A percentile compares a stretch with the other conserved stretches of the same genome.
phyloP scores from a whole-genome alignment of 257 asterid species.

The Penstemon newberryi region DNA sequence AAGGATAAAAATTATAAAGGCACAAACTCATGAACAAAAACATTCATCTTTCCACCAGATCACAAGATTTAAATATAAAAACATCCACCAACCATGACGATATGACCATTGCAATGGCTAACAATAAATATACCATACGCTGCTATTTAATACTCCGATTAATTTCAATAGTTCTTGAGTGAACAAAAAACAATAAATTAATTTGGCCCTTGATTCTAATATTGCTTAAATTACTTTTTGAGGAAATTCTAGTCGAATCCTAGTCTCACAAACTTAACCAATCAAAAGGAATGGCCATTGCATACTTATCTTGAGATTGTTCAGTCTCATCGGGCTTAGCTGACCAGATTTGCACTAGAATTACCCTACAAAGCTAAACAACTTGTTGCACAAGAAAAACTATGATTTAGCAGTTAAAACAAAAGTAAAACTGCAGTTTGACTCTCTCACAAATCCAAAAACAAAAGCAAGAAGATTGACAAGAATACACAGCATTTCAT shows the following conservation, averaged over 20 bases:
- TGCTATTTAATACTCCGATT: background rate
- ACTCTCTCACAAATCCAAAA: background rate
- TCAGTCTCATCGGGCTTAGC: no score
- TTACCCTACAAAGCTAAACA: conserved; percentile 14
- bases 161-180: no score
- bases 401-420: conserved; percentile 5
- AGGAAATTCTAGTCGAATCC: no score
- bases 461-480: background rate
- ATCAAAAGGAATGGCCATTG: no score
- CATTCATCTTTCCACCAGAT: conserved; percentile 17
- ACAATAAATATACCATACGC: background rate
- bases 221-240: background rate
- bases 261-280: no score
- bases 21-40: conserved; percentile 21
- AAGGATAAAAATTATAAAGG: conserved; percentile 64
- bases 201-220: conserved; percentile 8
- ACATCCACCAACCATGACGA: conserved; percentile 1
- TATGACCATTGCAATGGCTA: background rate
- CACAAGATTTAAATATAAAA: background rate
- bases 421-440: background rate
- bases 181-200: background rate
- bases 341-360: no score
- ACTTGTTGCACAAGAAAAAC: conserved; percentile 10
- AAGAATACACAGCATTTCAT: conserved; percentile 9
- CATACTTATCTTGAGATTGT: no score